Evolutionary conservation across 352 stramenopile genomes (phyloP), one percentile per base, ranked within the genome.

Genomic region (Globisporangium paddicum): DNA sequence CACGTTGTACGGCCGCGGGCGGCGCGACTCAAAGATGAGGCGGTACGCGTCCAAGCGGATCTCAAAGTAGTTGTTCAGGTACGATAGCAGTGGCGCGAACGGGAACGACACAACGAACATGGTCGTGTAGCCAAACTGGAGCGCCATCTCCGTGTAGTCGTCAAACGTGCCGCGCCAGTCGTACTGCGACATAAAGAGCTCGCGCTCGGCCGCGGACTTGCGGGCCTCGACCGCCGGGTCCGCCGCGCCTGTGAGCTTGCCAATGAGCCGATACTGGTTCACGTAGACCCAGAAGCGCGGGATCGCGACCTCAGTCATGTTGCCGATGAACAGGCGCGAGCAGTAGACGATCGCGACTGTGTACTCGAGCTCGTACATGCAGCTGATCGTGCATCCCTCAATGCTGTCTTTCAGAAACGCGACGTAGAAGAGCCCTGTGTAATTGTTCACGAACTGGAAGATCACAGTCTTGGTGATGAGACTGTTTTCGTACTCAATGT

Each of bases 391-490:
- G 51, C 84, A 88, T 1, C 72, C 79, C 67, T 90, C 77, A 23
- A 95, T 74, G 23, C 69, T 82, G 46, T 86, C 68, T 63, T 98
- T 96, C 51, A 97, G 77, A 64, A 98, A 96, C 32, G 92, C 91
- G 18, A 98, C 79, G 71, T 98, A 98, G 67, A 98, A 97, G 42
- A 98, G 68, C 52, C 82, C 83, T n/a, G 96, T 76, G 73, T 97
- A 98, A 62, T 96, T 96, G 79, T 98, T 96, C 66, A 98, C 96
- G 41, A 96, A 96, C 77, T 98, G 92, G 69, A 98, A 98, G 47
- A 98, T 84, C 56, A 98, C 88, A 59, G 90, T 93, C 76, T 98
- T 98, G 57, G 97, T 64, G 58, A 98, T 97, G 41, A 98, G 62
- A 67, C 85, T 96, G 72, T 97, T 96, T 58, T 97, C 74, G 66